Conservation (phyloP, 2,329 filamentous ascomycete genomes). For the Xylaria sp. region DNA sequence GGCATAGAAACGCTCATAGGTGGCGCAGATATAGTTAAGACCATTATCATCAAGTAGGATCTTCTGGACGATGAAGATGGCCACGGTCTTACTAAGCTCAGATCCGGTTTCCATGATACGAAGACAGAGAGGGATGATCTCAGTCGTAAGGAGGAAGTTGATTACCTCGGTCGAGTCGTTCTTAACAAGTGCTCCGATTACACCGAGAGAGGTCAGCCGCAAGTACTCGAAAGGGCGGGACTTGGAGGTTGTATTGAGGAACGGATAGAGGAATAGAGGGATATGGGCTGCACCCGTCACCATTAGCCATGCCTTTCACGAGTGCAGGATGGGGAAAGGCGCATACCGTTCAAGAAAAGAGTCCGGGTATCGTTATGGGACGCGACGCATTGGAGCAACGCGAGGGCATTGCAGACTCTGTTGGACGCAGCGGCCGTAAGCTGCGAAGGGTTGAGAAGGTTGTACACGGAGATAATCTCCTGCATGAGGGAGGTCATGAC, state of each 20-base stretch:
- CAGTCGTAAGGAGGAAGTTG: slow-evolving; percentile 97
- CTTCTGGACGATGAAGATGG: slow-evolving; percentile 99
- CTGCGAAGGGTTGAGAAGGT: slow-evolving; percentile 94
- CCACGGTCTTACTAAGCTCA: slow-evolving; percentile 97
- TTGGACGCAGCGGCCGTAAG: slow-evolving; percentile 98
- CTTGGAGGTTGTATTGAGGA: slow-evolving; percentile 98
- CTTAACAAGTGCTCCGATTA: slow-evolving; percentile 97
- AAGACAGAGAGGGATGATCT: slow-evolving; percentile 97
- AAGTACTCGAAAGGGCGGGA: slow-evolving; percentile 98
- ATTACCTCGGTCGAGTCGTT: slow-evolving; percentile 99
- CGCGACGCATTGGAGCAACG: slow-evolving; percentile 94
- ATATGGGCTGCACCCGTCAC: slow-evolving; percentile 79
- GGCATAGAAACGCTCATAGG: slow-evolving; percentile 97
- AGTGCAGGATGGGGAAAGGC: not conserved
- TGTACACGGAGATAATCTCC: slow-evolving; percentile 99
- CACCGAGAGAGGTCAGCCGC: slow-evolving; percentile 92
- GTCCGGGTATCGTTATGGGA: slow-evolving; percentile 97
- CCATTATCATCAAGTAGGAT: slow-evolving; percentile 97
- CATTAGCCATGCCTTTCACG: slow-evolving; percentile 21
- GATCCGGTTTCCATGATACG: slow-evolving; percentile 99
- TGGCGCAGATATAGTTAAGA: slow-evolving; percentile 97
- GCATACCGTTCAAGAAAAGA: slow-evolving; percentile 87
- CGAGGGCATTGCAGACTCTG: slow-evolving; percentile 95
- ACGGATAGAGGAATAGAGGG: slow-evolving; percentile 96
- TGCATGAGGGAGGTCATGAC: slow-evolving; percentile 98